These are phyloP conservation scores for Brassica napus DNA, from an alignment of 345 rosid genomes.

Conservation along the genomic window DNA sequence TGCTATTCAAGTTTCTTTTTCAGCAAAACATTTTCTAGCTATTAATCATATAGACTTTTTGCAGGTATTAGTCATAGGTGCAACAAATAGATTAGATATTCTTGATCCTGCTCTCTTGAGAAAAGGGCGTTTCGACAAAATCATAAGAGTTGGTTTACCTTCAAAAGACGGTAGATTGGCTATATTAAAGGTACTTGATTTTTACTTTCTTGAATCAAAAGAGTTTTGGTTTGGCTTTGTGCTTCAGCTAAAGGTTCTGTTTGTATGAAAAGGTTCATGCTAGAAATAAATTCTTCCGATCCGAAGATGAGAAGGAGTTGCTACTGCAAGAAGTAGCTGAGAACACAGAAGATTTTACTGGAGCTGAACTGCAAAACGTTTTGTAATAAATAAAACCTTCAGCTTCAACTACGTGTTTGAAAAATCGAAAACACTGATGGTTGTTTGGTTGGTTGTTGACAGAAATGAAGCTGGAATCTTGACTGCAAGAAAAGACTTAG, in stretches of 20 bases:
- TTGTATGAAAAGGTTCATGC: slow-evolving; percentile 75
- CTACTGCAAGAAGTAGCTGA: slow-evolving; percentile 72
- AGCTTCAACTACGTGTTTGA: slow-evolving; percentile 3
- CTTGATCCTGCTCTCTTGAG: slow-evolving; percentile 96
- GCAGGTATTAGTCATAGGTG: slow-evolving; percentile 95
- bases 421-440: slow-evolving; percentile 26
- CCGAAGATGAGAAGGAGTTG: slow-evolving; percentile 76
- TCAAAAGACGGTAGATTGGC: slow-evolving; percentile 91
- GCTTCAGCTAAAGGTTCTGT: slow-evolving; percentile 21
- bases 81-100: slow-evolving; percentile 93
- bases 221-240: slow-evolving; percentile 19
- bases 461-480: slow-evolving; percentile 99
- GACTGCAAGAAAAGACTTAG: slow-evolving; percentile 93
- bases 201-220: not conserved
- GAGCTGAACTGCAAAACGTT: slow-evolving; percentile 97
- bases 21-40: not conserved
- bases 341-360: slow-evolving; percentile 84
- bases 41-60: slow-evolving; percentile 35
- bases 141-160: slow-evolving; percentile 92
- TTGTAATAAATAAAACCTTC: slow-evolving; percentile 45
- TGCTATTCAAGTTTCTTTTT: not conserved
- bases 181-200: slow-evolving; percentile 65
- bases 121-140: slow-evolving; percentile 97
- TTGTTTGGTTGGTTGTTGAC: slow-evolving; percentile 31
- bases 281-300: slow-evolving; percentile 80